Percentiles rank a stretch among this genome's conserved stretches.
Conservation (phyloP, 305 asterid species). For the Fraxinus platypoda region DNA sequence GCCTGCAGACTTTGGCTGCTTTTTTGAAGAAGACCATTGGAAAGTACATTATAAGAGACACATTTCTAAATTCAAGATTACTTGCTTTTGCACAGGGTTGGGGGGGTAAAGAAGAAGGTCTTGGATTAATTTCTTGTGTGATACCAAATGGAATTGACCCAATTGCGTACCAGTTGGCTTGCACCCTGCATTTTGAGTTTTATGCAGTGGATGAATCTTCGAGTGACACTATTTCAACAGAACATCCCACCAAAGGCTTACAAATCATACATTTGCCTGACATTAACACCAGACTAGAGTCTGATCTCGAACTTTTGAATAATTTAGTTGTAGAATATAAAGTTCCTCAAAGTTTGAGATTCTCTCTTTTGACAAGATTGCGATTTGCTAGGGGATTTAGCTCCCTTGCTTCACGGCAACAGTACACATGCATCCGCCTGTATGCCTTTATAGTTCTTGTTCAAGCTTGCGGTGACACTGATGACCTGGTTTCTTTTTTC, state of each 20-base stretch:
- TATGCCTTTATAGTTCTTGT: slow-evolving; percentile 94
- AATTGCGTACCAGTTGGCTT: slow-evolving; percentile 66
- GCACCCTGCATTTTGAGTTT: slow-evolving; percentile 94
- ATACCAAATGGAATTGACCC: slow-evolving; percentile 55
- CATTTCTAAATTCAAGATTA: slow-evolving; percentile 83
- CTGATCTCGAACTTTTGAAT: slow-evolving; percentile 86
- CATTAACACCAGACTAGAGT: slow-evolving; percentile 57
- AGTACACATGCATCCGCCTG: slow-evolving; percentile 92
- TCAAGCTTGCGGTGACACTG: slow-evolving; percentile 87
- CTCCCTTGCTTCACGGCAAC: slow-evolving; percentile 70
- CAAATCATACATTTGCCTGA: slow-evolving; percentile 81
- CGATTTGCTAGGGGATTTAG: slow-evolving; percentile 89
- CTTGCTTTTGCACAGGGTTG: slow-evolving; percentile 97
- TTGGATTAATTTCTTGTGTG: slow-evolving; percentile 91
- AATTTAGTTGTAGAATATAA: slow-evolving; percentile 68
- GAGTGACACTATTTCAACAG: slow-evolving; percentile 39
- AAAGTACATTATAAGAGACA: slow-evolving; percentile 79
- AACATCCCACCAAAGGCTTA: slow-evolving; percentile 58
- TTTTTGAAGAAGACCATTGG: slow-evolving; percentile 91
- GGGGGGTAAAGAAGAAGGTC: slow-evolving; percentile 99
- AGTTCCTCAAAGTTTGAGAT: slow-evolving; percentile 82
- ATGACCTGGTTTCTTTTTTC: slow-evolving; percentile 87
- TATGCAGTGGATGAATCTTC: slow-evolving; percentile 68
- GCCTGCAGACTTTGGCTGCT: slow-evolving; percentile 91
- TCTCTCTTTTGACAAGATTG: slow-evolving; percentile 88